Evolutionary conservation across 2,329 filamentous ascomycete species (phyloP).

Genomic region (Paecilomyces formosus): DNA sequence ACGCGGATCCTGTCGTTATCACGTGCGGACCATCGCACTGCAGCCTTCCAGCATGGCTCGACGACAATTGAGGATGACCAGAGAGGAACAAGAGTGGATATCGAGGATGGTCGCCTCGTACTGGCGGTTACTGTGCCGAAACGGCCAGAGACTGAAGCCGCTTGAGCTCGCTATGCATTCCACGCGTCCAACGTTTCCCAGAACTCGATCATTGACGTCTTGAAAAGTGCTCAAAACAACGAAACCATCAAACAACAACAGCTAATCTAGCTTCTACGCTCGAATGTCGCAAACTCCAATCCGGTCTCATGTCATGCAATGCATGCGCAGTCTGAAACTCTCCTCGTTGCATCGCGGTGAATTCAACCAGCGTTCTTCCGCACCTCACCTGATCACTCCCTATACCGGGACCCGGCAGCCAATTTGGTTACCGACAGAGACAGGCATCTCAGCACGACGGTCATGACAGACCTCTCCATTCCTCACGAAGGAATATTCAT

Average conservation of each 20-base stretch:
- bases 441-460: not conserved
- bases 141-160: conserved; percentile 9
- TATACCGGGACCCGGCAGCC: not conserved
- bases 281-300: not conserved
- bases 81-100: conserved; percentile 26
- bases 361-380: not conserved
- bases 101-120: conserved; percentile 10
- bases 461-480: not conserved
- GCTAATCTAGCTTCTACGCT: not conserved
- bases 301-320: too few relatives aligned
- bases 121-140: conserved; percentile 18
- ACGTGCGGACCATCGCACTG: conserved; percentile 15
- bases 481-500: not conserved
- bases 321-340: not conserved
- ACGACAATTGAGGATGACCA: conserved; percentile 21
- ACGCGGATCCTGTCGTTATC: conserved; percentile 14
- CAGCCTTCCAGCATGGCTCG: conserved; percentile 23
- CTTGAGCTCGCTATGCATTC: not conserved
- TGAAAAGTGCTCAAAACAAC: not conserved
- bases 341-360: not conserved
- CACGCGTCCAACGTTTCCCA: conserved; percentile 1
- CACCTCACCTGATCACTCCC: not conserved
- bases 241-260: not conserved
- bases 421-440: not conserved
- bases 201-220: conserved; percentile 3